A percentile compares a stretch with the other conserved stretches of the same genome.
Evolutionary conservation across 1,284 basidiomycete genomes (phyloP).

Genomic region (Tremellales sp.): DNA sequence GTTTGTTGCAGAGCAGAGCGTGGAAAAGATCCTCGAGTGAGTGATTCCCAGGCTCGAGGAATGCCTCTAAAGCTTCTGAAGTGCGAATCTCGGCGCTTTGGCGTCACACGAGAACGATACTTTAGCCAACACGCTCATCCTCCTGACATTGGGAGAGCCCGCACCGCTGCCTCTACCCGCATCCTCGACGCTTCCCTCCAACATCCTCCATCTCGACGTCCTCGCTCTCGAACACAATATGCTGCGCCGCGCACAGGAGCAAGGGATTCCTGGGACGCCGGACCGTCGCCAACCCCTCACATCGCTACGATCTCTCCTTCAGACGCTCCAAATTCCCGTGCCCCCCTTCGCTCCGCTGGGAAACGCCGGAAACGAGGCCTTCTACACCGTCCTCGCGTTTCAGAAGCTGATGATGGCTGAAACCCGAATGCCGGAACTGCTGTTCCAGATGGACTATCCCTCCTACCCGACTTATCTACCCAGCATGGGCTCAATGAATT

Average conservation of each 20-base stretch:
- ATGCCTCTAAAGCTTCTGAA: constrained; percentile 11
- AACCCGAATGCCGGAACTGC: constrained; percentile 37
- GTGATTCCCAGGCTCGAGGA: constrained; percentile 6
- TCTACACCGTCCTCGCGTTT: constrained; percentile 48
- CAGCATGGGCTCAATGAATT: constrained; percentile 6
- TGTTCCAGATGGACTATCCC: constrained; percentile 17
- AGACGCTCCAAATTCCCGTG: constrained; percentile 45
- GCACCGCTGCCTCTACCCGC: constrained; percentile 27
- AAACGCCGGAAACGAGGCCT: constrained; percentile 50
- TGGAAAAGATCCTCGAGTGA: constrained; percentile 65
- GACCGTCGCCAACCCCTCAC: constrained; percentile 35
- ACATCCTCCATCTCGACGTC: constrained; percentile 67
- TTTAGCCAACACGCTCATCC: constrained; percentile 64
- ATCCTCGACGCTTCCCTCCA: constrained; percentile 59
- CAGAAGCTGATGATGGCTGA: constrained; percentile 48
- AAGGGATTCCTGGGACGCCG: constrained; percentile 32
- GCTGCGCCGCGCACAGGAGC: constrained; percentile 36
- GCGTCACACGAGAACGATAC: constrained; percentile 74
- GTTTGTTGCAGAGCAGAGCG: constrained; percentile 61
- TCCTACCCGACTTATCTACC: not conserved
- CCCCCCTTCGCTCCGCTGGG: constrained; percentile 43
- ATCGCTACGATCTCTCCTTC: constrained; percentile 36
- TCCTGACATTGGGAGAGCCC: constrained; percentile 64
- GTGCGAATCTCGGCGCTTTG: constrained; percentile 64
- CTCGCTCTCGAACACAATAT: constrained; percentile 40